These are phyloP conservation scores for Tetrastigma voinierianum DNA, from an alignment of 164 flowering plant genomes.

Conservation along the genomic window DNA sequence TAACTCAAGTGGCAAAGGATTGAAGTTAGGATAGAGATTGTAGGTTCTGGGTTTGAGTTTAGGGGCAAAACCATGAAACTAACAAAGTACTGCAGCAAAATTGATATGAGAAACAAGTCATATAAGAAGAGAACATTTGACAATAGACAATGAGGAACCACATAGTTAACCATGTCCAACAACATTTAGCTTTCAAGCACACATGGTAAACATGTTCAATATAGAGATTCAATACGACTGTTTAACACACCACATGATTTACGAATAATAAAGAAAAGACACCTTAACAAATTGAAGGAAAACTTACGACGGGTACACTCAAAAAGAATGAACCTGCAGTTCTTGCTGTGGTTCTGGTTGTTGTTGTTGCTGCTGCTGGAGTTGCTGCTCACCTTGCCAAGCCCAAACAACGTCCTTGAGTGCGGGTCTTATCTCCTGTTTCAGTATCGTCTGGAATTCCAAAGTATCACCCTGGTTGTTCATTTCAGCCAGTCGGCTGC, in stretches of 20 bases:
- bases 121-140: not conserved
- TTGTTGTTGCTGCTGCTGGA: not conserved
- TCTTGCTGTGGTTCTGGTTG: not conserved
- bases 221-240: not conserved
- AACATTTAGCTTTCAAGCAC: not conserved
- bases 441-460: conserved; percentile 30
- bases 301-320: not conserved
- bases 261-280: not conserved
- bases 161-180: not conserved
- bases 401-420: conserved; percentile 39
- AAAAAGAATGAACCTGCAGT: conserved; percentile 3
- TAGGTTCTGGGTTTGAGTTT: too few species aligned
- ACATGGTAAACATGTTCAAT: not conserved
- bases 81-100: not conserved
- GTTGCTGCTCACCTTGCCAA: conserved; percentile 39
- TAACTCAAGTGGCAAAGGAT: too few species aligned
- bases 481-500: conserved; percentile 34
- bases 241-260: not conserved
- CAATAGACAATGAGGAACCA: not conserved
- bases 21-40: too few species aligned
- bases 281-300: not conserved
- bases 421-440: conserved; percentile 30
- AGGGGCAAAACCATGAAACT: too few species aligned
- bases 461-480: conserved; percentile 42
- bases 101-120: not conserved